Percentiles rank a stretch among this genome's conserved stretches.
Conservation (phyloP, 805 yeast genomes). For the Starmerella floris region DNA sequence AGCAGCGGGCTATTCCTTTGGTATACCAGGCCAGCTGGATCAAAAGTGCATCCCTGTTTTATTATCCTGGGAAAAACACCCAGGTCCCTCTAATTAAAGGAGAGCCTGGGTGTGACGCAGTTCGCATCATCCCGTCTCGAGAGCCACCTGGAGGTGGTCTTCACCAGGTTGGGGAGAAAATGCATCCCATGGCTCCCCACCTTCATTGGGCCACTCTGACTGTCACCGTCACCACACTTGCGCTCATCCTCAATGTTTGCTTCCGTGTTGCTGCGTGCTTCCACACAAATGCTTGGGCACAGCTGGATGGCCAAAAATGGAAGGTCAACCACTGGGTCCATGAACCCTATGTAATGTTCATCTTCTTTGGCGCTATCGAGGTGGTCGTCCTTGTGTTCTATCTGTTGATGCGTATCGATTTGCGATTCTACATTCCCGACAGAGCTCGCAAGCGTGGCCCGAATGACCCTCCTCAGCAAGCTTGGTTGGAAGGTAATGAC, state of each 20-base stretch:
- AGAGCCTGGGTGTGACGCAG: constrained; percentile 35
- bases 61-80: constrained; percentile 46
- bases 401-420: constrained; percentile 52
- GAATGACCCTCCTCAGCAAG: neutral
- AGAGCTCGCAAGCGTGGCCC: constrained; percentile 13
- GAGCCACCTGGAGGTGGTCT: constrained; percentile 32
- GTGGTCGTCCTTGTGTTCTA: constrained; percentile 42
- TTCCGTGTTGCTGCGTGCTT: constrained; percentile 28
- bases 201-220: constrained; percentile 33
- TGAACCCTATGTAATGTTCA: constrained; percentile 48
- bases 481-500: neutral
- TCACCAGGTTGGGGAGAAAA: constrained; percentile 36
- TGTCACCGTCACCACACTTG: constrained; percentile 16
- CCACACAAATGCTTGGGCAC: constrained; percentile 10
- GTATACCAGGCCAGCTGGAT: constrained; percentile 64
- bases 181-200: constrained; percentile 25
- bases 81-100: constrained; percentile 30
- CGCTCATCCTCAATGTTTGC: constrained; percentile 23
- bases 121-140: constrained; percentile 49
- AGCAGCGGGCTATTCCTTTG: constrained; percentile 29
- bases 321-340: constrained; percentile 33
- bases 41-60: constrained; percentile 44
- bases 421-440: constrained; percentile 72
- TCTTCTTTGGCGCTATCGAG: constrained; percentile 59
- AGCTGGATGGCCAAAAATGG: constrained; percentile 4